Conservation (phyloP, 441 rosid species). For the Daphne laureola region DNA sequence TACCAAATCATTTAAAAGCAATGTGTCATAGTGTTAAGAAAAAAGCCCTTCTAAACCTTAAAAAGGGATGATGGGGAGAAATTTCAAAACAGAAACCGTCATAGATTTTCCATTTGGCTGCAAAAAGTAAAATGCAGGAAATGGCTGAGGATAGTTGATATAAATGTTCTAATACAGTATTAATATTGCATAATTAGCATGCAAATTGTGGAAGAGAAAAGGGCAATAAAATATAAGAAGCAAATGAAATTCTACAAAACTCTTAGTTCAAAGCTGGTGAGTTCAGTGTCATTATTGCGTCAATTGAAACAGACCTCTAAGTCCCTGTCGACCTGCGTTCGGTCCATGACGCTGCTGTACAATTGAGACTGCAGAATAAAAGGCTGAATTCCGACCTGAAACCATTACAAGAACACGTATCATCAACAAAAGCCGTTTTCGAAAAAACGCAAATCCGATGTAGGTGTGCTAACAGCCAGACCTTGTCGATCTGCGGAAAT, state of each 20-base stretch:
- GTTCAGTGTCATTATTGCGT: no score
- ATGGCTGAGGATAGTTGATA: no score
- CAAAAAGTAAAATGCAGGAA: no score
- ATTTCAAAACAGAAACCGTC: no score
- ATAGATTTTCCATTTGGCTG: no score
- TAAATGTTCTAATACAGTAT: no score
- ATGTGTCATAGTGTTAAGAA: no score
- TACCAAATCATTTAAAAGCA: no score
- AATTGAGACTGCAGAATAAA: constrained; percentile 79
- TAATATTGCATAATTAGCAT: no score
- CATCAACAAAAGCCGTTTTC: background rate
- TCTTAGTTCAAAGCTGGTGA: no score
- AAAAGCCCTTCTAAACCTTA: no score
- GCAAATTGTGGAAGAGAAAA: background rate
- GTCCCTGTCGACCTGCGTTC: constrained; percentile 91
- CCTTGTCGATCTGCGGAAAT: constrained; percentile 75
- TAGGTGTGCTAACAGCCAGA: constrained; percentile 14
- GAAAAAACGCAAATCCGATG: background rate
- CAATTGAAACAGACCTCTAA: constrained; percentile 46
- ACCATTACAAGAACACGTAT: background rate
- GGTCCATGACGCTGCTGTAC: constrained; percentile 79
- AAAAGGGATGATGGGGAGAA: no score
- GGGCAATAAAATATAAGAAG: background rate
- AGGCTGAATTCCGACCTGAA: constrained; percentile 63
- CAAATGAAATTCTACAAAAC: background rate